These are phyloP conservation scores for Botryotinia globosa DNA, from an alignment of 2,329 filamentous ascomycete genomes.

Conservation along the genomic window DNA sequence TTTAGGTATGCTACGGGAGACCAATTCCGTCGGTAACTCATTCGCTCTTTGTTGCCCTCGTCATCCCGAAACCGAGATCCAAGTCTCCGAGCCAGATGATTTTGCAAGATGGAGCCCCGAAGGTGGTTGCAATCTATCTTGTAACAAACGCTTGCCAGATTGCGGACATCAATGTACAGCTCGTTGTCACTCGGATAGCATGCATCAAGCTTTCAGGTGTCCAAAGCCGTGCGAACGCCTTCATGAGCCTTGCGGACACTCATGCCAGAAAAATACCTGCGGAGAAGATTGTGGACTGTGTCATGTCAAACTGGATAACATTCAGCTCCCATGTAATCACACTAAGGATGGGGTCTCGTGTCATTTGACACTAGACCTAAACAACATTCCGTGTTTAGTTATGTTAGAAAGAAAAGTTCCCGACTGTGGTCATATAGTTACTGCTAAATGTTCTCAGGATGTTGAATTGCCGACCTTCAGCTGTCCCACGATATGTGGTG, in stretches of 20 bases:
- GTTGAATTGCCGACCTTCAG: conserved; percentile 38
- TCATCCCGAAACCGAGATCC: conserved; percentile 48
- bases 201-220: conserved; percentile 49
- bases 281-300: conserved; percentile 46
- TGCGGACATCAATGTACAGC: conserved; percentile 50
- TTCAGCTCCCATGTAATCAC: conserved; percentile 44
- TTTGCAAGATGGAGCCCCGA: conserved; percentile 51
- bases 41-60: conserved; percentile 59
- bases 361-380: conserved; percentile 45
- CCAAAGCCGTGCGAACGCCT: conserved; percentile 45
- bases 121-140: conserved; percentile 47
- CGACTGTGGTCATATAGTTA: conserved; percentile 53
- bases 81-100: conserved; percentile 27
- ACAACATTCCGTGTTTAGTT: conserved; percentile 47
- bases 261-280: conserved; percentile 44
- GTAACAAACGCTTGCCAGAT: conserved; percentile 32
- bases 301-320: conserved; percentile 35
- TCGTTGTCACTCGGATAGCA: conserved; percentile 47
- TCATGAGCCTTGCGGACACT: conserved; percentile 45
- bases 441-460: conserved; percentile 52
- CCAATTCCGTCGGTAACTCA: conserved; percentile 47
- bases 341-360: conserved; percentile 38
- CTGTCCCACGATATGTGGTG: conserved; percentile 50
- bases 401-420: conserved; percentile 49
- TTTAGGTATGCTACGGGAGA: conserved; percentile 48